These are phyloP conservation scores for Cladophialophora psammophila DNA, from an alignment of 2,329 filamentous ascomycete species.

Conservation along the genomic window DNA sequence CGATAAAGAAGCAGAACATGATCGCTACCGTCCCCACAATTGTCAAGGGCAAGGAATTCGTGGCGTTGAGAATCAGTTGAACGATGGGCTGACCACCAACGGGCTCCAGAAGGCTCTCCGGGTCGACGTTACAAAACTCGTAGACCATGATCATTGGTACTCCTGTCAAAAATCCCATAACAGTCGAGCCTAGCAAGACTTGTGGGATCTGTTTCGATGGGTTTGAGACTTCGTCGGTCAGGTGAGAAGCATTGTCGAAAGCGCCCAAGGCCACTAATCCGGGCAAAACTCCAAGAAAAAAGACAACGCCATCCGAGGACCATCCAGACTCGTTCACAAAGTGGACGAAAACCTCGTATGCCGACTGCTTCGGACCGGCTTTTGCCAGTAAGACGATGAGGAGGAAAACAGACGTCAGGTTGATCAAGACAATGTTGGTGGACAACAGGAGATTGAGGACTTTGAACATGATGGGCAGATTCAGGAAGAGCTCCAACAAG, in stretches of 20 bases:
- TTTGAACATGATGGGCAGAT: slow-evolving; percentile 27
- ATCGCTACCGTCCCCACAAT: not conserved
- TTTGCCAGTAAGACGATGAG: slow-evolving; percentile 42
- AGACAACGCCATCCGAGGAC: slow-evolving; percentile 37
- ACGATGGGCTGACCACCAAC: slow-evolving; percentile 21
- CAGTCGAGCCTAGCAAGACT: slow-evolving; percentile 23
- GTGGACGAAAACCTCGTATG: slow-evolving; percentile 28
- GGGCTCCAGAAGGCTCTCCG: slow-evolving; percentile 21
- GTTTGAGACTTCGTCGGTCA: slow-evolving; percentile 32
- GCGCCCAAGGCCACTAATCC: slow-evolving; percentile 2
- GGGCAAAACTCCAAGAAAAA: slow-evolving; percentile 28
- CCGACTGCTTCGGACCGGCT: slow-evolving; percentile 30
- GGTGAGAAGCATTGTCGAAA: slow-evolving; percentile 31
- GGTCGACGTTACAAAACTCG: slow-evolving; percentile 24
- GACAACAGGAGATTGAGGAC: slow-evolving; percentile 23
- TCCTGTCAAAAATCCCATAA: slow-evolving; percentile 13
- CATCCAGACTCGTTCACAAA: slow-evolving; percentile 42
- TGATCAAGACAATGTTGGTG: slow-evolving; percentile 23
- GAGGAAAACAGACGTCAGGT: slow-evolving; percentile 35
- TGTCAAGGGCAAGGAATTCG: slow-evolving; percentile 6
- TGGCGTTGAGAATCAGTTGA: slow-evolving; percentile 19
- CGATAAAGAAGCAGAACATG: slow-evolving; percentile 12
- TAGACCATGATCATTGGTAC: slow-evolving; percentile 34
- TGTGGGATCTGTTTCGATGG: slow-evolving; percentile 26
- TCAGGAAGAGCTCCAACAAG: slow-evolving; percentile 18